Evolutionary conservation across 164 flowering plant species (phyloP), one percentile per base, ranked within the genome.

Genomic region (Nymphaea thermarum): DNA sequence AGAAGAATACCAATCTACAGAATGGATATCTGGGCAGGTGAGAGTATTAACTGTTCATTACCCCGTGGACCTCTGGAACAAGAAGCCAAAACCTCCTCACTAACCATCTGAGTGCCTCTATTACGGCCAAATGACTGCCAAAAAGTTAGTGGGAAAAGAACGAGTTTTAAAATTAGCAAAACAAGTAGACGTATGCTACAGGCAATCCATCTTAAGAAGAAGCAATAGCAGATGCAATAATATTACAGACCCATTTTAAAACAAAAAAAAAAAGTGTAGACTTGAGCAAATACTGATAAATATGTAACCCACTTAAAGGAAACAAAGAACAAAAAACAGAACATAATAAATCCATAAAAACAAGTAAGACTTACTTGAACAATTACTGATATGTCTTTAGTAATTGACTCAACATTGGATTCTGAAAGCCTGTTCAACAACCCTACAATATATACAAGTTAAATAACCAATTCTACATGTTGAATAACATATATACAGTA

Each of bases 31-130:
- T 14, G 12, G 55, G 12, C 55, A 47, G 12, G 55, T 47, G 55
- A 47, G 47, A 73, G 25, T 64, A 81, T 78, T 85, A 83, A 92
- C 99, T 92, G 97, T 83, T 95, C 96, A 74, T 83, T 91, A 68
- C 93, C 91, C 67, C 93, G 96, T 72, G 95, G 95, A 72, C 96
- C 96, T 44, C 78, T 76, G 43, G 87, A 80, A 79, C 89, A 89
- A 25, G 88, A 82, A 73, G 87, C 77, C 79, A 92, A 80, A 72
- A 92, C 78, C 82, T 95, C 97, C 73, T 87, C 87, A 65, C 77
- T 71, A 10, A 90, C 73, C 43, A 95, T 87, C 71, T 85, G 84
- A 70, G 90, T 75, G 71, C 91, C 84, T 68, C 78, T 72, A 66
- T 81, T 79, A 57, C 96, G 92, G 66, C 80, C 76, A 75, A 80